Conservation (phyloP, 2,329 filamentous ascomycete genomes). For the Lasiodiplodia sp. region DNA sequence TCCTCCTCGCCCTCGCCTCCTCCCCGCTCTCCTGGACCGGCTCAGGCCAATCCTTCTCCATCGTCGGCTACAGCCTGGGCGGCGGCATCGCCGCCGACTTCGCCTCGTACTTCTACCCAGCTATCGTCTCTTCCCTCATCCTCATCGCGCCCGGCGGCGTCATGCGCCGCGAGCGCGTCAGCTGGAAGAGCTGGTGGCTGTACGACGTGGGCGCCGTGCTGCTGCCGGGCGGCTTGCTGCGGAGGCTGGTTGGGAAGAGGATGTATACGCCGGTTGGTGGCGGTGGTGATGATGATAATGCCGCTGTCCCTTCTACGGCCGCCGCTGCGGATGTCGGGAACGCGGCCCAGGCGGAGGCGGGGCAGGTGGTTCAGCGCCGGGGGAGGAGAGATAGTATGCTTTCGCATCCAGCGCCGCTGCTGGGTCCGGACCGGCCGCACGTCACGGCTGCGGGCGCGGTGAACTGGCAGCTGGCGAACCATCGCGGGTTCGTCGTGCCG, state of each 20-base stretch:
- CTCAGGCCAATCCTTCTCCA: conserved; percentile 61
- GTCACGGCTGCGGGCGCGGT: conserved; percentile 70
- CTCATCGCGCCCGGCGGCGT: conserved; percentile 82
- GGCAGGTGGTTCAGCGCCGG: neutral
- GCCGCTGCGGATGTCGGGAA: neutral
- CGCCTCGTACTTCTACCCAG: conserved; percentile 72
- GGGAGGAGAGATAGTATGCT: neutral
- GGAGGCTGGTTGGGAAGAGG: conserved; percentile 56
- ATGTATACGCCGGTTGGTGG: neutral
- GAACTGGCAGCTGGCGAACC: conserved; percentile 71
- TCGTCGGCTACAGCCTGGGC: conserved; percentile 82
- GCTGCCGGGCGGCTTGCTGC: conserved; percentile 64
- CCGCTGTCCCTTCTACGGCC: neutral
- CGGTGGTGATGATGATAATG: neutral
- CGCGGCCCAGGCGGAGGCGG: conserved; percentile 17
- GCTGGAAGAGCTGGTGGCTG: conserved; percentile 66
- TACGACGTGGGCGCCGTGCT: conserved; percentile 57
- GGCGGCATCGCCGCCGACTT: conserved; percentile 77
- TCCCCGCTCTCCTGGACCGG: conserved; percentile 74
- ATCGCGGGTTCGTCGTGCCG: conserved; percentile 68
- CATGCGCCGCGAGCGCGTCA: conserved; percentile 69
- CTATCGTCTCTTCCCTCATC: conserved; percentile 72
- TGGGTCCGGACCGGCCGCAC: conserved; percentile 52
- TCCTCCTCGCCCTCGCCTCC: conserved; percentile 73
- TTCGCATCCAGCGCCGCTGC: conserved; percentile 47